Evolutionary conservation across 129 eudicot genomes (phyloP), one percentile per base, ranked within the genome.

Genomic region (Saposhnikovia divaricata): DNA sequence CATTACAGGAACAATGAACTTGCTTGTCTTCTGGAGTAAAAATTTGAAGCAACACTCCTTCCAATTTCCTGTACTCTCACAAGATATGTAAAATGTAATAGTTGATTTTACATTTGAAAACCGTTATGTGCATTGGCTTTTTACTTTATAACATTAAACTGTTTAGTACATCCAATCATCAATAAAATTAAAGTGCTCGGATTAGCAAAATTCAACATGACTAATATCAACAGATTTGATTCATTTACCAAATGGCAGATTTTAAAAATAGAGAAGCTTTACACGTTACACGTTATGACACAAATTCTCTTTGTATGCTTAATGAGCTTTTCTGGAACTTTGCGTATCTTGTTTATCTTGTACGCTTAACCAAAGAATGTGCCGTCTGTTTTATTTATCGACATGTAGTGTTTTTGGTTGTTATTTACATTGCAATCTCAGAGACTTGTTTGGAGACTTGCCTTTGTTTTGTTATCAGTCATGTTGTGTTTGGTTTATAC

Each of bases 11-110:
- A 71, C 96, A 90, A 73, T 55, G 66, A 57, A 57, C 28, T 59
- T 59, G 68, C 68, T 59, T 3, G 9, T n/a, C 68, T 59, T 59
- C 28, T 59, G 68, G 31, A 59, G 23, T 4, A 4, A 90, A 90
- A 69, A 84, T 84, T 45, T 86, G 88, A 51, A 86, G 86, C 85
- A 82, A 83, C 69, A 86, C 92, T 74, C 85, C 85, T 85, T 90
- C 92, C 77, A 90, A 79, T 84, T 87, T 90, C 70, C 88, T 90
- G 31, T 83, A 87, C 79, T 79, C 92, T 85, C 76, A 86, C 88
- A 55, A 90, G 88, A 83, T 84, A 90, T n/a, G 92, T 31, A 31
- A 2, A 90, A 85, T 75, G 57, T 50, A 50, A 16, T 15, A 15
- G 21, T 50, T 50, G 23, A 12, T 16, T 50, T 50, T 15, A 31